Evolutionary conservation across 352 stramenopile species (phyloP), one percentile per base, ranked within the genome.

Genomic region (Globisporangium paroecandrum): DNA sequence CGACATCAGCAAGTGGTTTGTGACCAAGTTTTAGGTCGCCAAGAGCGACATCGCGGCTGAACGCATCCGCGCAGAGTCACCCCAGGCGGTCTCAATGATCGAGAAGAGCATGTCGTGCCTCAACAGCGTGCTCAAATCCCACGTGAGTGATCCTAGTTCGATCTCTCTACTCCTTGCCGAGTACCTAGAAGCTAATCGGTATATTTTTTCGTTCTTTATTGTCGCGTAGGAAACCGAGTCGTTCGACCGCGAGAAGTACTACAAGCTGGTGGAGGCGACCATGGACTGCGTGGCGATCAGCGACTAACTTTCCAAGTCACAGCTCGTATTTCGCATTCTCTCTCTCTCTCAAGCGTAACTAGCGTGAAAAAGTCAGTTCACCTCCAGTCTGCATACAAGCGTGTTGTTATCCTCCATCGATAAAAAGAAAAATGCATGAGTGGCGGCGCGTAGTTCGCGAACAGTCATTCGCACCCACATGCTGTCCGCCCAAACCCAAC

Each of bases 221-320:
- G 15, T 24, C 4, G 25, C n/a, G 34, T n/a, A 63, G 12, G 18
- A 32, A 22, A 41, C 25, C 34, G 34, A 38, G 43, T 7, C 9
- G 59, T 38, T 57, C 59, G 43, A 64, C 41, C 46, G 43, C 59
- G 13, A 7, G 15, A 53, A 34, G 25, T 64, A 64, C 59, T 64
- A 64, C 59, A 56, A 43, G 15, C 15, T 64, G 24, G 43, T 56
- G 38, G 25, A 41, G 15, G 43, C 41, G 5, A 55, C 59, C 12
- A 25, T 64, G 41, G 59, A 51, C 25, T 64, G 43, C 5, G 59
- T 24, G 22, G 8, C 6, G 6, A 56, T 24, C 25, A 12, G 9
- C 53, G 25, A 18, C 12, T 58, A 38, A 58, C 18, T 25, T 13
- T 25, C 20, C 13, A 54, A 55, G n/a, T 3, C 22, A 22, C 15